Base-by-base conservation (phyloP, 78 protist genomes). In the Neovahlkampfia damariscottae region DNA sequence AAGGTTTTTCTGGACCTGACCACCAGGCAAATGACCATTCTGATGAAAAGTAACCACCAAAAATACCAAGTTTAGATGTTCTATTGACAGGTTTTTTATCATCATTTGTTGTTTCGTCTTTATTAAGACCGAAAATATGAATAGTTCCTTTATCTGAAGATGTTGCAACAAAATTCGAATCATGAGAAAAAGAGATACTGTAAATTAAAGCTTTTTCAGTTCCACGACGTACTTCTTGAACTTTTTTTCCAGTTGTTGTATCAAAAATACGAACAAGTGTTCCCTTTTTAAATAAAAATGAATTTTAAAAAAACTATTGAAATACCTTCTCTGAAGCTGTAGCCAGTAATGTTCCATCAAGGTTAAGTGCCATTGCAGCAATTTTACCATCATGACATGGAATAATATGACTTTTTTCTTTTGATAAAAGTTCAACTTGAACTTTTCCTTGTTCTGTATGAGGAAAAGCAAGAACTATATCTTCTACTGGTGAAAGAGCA, bases 1-100 rank as follows among this genome's bases (percentile, higher is more conserved):
- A 59, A 10, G 82, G 67, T 29, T 82, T 40, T 50, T 84, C 98
- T 34, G 96, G 95, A 38, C 90, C 72, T 58, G 80, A 74, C 50
- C 85, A 93, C 79, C 86, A 83, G 27, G 95, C 95, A 70, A 94
- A 90, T 81, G 85, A 67, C 98, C 98, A 95, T 78, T 91, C 93
- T 28, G 94, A 88, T 34, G 82, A 81, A 79, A 95, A 90, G 82
- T 94, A 95, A 70, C 88, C 50, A 81, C 77, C 76, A 92, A 71
- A 62, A 86, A 88, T n/a, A 90, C 74, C 67, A 86, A 79, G 32
- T 88, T 79, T 36, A 32, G 34, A 6, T 0, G n/a, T 19, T 66
- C 3, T 36, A 5, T 74, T 69, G 41, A 76, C 83, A 2, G 34
- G 30, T 32, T 32, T 1, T 1, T 0, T 5, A 31, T 29, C 37